Percentiles rank a stretch among this genome's conserved stretches.
Conservation (phyloP, 495 filamentous ascomycete species). For the Xylaria longipes region DNA sequence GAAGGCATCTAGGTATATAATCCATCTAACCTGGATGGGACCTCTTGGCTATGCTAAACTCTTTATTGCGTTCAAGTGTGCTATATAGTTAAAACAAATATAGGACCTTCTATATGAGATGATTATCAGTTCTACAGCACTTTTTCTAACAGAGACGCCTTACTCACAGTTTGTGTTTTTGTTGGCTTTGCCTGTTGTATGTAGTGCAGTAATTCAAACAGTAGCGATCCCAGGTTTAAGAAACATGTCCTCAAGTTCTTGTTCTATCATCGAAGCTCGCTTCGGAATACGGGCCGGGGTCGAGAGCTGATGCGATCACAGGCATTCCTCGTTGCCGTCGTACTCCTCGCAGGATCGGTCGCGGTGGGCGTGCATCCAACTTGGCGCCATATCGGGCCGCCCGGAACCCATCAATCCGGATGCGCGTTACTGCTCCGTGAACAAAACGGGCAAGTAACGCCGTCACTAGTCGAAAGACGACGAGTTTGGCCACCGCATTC, state of each 20-base stretch:
- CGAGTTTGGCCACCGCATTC: neutral
- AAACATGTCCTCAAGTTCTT: neutral
- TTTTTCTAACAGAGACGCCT: neutral
- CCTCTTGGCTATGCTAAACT: neutral
- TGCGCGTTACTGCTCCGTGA: slow-evolving; percentile 19
- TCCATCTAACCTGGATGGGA: too few species aligned
- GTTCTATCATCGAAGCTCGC: neutral
- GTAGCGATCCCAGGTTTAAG: neutral
- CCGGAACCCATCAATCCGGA: slow-evolving; percentile 20
- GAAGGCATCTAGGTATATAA: neutral
- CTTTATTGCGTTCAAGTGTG: neutral
- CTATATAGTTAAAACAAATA: neutral
- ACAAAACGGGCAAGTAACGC: slow-evolving; percentile 27
- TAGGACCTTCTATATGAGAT: neutral
- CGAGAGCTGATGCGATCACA: neutral
- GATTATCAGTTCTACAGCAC: neutral
- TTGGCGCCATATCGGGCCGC: slow-evolving; percentile 25
- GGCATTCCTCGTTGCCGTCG: neutral
- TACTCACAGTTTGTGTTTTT: neutral
- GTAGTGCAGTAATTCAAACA: neutral
- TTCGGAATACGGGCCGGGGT: slow-evolving; percentile 19
- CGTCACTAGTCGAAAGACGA: slow-evolving; percentile 15
- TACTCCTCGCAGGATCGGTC: neutral
- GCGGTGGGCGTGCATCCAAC: slow-evolving; percentile 3
- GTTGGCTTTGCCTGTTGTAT: neutral